Conservation (phyloP, 768 basidiomycete species). For the Asterophora lycoperdoides region DNA sequence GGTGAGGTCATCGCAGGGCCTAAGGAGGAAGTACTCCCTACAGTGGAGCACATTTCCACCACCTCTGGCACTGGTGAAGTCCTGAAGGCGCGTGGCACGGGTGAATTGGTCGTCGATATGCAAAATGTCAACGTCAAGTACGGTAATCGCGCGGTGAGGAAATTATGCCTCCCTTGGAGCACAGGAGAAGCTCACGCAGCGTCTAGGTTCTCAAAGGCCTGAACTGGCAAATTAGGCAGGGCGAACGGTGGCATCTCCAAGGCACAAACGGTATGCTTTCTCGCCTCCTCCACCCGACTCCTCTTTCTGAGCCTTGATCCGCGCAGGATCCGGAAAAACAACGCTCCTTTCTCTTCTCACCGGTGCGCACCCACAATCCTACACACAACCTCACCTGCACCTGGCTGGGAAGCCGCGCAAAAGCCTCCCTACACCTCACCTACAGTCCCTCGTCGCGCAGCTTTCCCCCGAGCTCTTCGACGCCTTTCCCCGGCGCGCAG, state of each 20-base stretch:
- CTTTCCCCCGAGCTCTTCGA: conserved; percentile 88
- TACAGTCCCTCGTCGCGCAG: conserved; percentile 69
- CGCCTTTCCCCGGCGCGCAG: conserved; percentile 75
- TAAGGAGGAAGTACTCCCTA: conserved; percentile 39
- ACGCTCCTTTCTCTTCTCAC: conserved; percentile 87
- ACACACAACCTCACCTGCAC: conserved; percentile 53
- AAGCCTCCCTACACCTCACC: conserved; percentile 60
- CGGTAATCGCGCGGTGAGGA: conserved; percentile 51
- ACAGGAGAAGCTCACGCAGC: neutral
- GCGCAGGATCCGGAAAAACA: conserved; percentile 86
- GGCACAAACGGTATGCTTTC: conserved; percentile 71
- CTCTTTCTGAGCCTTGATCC: neutral
- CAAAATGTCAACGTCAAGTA: conserved; percentile 69
- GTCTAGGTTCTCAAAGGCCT: conserved; percentile 70
- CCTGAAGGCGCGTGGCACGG: neutral
- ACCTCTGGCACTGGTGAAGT: neutral
- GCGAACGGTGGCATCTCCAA: conserved; percentile 87
- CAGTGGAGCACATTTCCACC: neutral
- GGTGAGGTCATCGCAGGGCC: conserved; percentile 48
- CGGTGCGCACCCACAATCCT: conserved; percentile 95
- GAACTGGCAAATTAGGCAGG: conserved; percentile 76
- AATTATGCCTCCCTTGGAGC: neutral
- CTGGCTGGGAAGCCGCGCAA: conserved; percentile 51
- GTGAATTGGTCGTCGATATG: conserved; percentile 50
- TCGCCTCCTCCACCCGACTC: neutral